These are phyloP conservation scores for Nicotiana sylvestris DNA, from an alignment of 257 asterid genomes.

Conservation along the genomic window DNA sequence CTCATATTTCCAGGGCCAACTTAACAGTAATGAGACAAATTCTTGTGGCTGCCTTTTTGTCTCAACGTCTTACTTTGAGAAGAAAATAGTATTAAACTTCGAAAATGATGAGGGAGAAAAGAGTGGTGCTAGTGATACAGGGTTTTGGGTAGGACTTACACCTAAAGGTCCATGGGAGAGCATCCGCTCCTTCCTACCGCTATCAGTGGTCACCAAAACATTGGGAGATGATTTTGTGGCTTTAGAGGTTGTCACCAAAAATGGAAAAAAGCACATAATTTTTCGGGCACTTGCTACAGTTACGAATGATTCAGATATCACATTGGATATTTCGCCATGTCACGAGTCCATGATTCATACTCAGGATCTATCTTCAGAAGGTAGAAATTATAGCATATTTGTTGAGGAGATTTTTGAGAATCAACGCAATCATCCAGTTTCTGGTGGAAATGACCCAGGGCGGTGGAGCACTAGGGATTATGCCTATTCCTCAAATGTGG, in stretches of 20 bases:
- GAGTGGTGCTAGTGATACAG: constrained; percentile 60
- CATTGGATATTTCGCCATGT: constrained; percentile 62
- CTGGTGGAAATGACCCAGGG: constrained; percentile 46
- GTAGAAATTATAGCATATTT: constrained; percentile 29
- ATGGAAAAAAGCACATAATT: constrained; percentile 83
- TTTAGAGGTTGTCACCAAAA: constrained; percentile 70
- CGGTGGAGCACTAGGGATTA: constrained; percentile 65
- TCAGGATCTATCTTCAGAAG: constrained; percentile 34
- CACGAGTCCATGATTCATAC: constrained; percentile 32
- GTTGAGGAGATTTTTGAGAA: constrained; percentile 67
- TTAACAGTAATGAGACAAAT: constrained; percentile 34
- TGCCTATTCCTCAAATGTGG: constrained; percentile 50
- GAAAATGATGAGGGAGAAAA: constrained; percentile 42
- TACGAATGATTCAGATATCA: constrained; percentile 78
- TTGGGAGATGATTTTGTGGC: constrained; percentile 77
- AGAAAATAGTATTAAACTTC: constrained; percentile 49
- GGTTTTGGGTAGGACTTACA: constrained; percentile 84
- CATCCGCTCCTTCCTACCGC: constrained; percentile 86
- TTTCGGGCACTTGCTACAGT: constrained; percentile 77
- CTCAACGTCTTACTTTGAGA: constrained; percentile 78
- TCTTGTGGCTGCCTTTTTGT: constrained; percentile 56
- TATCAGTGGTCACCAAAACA: constrained; percentile 68
- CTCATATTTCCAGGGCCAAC: constrained; percentile 58
- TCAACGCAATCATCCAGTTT: constrained; percentile 45
- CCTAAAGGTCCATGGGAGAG: constrained; percentile 94